Conservation (phyloP, 2,329 filamentous ascomycete species). For the Alternaria brassicicola region DNA sequence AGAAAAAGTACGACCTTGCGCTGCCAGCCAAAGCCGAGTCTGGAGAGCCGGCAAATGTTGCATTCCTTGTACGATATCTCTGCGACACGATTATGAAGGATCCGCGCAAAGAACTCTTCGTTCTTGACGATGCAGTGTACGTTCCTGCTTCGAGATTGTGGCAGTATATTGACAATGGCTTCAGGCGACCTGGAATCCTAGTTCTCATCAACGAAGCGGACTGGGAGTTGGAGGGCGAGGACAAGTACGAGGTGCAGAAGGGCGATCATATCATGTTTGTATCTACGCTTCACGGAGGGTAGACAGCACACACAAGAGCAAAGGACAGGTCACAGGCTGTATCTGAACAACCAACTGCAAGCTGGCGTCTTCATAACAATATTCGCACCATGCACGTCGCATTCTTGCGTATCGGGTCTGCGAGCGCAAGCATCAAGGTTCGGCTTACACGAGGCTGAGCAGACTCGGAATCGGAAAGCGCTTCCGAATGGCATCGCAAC, state of each 20-base stretch:
- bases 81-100: constrained; percentile 86
- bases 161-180: constrained; percentile 19
- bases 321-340: neutral
- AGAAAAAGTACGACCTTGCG: constrained; percentile 72
- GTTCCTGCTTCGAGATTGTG: constrained; percentile 38
- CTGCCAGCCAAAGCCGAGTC: constrained; percentile 68
- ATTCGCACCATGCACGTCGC: neutral
- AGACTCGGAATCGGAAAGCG: neutral
- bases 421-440: neutral
- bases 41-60: constrained; percentile 70
- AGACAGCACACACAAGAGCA: neutral
- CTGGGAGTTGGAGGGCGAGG: constrained; percentile 97
- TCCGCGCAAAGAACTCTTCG: constrained; percentile 81
- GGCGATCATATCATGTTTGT: constrained; percentile 94
- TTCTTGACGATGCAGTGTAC: constrained; percentile 86
- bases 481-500: neutral
- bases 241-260: constrained; percentile 80
- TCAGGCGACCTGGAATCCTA: constrained; percentile 89
- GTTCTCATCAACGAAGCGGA: constrained; percentile 97
- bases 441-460: neutral
- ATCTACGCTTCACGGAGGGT: constrained; percentile 93
- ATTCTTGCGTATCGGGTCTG: neutral
- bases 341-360: neutral
- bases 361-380: rapidly evolving
- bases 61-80: constrained; percentile 77